Evolutionary conservation across 2,329 filamentous ascomycete genomes (phyloP).

Genomic region (Sclerotinia minor): DNA sequence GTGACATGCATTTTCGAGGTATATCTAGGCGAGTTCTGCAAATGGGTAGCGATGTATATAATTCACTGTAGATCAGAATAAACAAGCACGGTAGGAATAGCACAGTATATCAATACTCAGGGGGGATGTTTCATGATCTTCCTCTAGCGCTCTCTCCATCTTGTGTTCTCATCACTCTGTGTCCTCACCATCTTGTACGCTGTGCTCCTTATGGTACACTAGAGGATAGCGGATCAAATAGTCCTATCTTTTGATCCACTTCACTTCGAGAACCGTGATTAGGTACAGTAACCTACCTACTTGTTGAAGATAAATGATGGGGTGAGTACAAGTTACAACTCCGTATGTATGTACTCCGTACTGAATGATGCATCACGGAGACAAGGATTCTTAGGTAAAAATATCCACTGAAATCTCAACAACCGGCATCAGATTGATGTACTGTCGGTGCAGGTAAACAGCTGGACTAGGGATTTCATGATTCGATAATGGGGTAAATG

Average conservation of each 20-base stretch:
- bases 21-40: not conserved
- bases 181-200: not conserved
- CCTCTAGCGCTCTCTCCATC: not conserved
- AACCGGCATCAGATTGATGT: not conserved
- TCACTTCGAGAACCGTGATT: not conserved
- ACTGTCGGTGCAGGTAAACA: not conserved
- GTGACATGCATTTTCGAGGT: not conserved
- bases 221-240: not conserved
- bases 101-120: not conserved
- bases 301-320: not conserved
- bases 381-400: not conserved
- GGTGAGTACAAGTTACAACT: not conserved
- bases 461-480: not conserved
- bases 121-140: not conserved
- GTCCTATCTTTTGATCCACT: not conserved
- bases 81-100: too few relatives aligned
- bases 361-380: not conserved
- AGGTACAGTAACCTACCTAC: not conserved
- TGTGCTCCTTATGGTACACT: not conserved
- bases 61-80: too few relatives aligned
- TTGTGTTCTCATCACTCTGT: not conserved
- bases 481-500: not conserved
- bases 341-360: not conserved
- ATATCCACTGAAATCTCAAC: not conserved
- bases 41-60: not conserved